A percentile compares a stretch with the other conserved stretches of the same genome.
Evolutionary conservation across 768 basidiomycete species (phyloP).

Genomic region (Amanita muscaria): DNA sequence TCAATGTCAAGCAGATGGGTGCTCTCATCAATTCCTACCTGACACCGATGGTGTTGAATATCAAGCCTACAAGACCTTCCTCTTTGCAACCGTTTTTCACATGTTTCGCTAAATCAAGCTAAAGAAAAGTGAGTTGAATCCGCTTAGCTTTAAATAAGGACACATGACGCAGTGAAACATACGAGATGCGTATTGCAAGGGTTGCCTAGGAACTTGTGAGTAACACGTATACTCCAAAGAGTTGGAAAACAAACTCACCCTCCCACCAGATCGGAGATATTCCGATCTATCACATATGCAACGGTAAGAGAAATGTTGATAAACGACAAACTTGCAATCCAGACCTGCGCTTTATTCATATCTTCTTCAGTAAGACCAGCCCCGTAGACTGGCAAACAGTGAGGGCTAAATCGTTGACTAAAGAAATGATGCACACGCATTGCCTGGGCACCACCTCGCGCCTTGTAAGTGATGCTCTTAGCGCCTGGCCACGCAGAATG

Average conservation of each 20-base stretch:
- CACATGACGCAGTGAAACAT: conserved; percentile 13
- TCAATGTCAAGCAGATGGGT: too few relatives aligned
- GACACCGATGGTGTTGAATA: conserved; percentile 81
- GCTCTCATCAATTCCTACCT: conserved; percentile 54
- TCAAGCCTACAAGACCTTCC: conserved; percentile 73
- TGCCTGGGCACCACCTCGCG: conserved; percentile 70
- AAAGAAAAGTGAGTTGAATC: background rate
- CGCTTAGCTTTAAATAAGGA: background rate
- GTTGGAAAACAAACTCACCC: conserved; percentile 34
- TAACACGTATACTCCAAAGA: background rate
- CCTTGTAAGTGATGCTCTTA: background rate
- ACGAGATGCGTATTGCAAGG: conserved; percentile 83
- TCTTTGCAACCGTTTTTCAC: conserved; percentile 79
- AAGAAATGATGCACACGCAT: conserved; percentile 51
- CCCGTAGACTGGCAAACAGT: conserved; percentile 64
- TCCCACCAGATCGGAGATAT: conserved; percentile 92
- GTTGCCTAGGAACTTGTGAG: conserved; percentile 43
- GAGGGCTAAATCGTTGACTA: too few relatives aligned
- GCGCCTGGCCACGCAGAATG: background rate
- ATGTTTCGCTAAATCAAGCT: conserved; percentile 73
- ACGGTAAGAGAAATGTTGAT: too few relatives aligned
- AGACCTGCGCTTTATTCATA: conserved; percentile 78
- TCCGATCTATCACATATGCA: conserved; percentile 50
- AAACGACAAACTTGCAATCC: too few relatives aligned
- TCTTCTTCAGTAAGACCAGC: conserved; percentile 70